A percentile compares a stretch with the other conserved stretches of the same genome.
phyloP scores from a whole-genome alignment of 768 basidiomycete genomes.

The Boletus barrowsii region DNA sequence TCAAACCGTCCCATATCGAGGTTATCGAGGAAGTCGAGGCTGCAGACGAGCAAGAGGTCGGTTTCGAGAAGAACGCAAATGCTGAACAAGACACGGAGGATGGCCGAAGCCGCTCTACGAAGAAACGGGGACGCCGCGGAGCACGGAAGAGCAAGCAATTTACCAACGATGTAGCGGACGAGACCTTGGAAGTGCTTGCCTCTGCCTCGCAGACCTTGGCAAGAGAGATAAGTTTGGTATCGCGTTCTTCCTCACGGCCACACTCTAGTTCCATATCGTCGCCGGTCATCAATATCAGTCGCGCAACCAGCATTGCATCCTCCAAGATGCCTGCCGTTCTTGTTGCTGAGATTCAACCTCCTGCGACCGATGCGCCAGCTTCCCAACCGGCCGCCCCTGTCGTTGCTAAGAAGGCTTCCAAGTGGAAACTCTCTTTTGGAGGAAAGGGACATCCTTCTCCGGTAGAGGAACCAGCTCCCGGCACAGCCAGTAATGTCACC shows the following conservation, averaged over 20 bases:
- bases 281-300: conserved; percentile 23
- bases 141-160: conserved; percentile 68
- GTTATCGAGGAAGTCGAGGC: conserved; percentile 38
- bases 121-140: conserved; percentile 81
- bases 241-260: conserved; percentile 43
- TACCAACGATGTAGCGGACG: conserved; percentile 37
- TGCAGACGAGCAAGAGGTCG: conserved; percentile 31
- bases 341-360: conserved; percentile 10
- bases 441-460: conserved; percentile 55
- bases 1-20: conserved; percentile 24
- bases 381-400: conserved; percentile 35
- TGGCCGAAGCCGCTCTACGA: conserved; percentile 53
- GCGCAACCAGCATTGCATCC: conserved; percentile 21
- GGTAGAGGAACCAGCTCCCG: conserved; percentile 40
- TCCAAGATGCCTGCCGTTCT: conserved; percentile 43
- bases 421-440: conserved; percentile 48
- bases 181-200: conserved; percentile 68
- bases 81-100: conserved; percentile 33
- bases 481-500: conserved; percentile 76
- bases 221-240: conserved; percentile 75
- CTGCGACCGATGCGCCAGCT: conserved; percentile 18
- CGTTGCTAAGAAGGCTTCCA: conserved; percentile 72
- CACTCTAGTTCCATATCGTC: conserved; percentile 13
- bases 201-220: conserved; percentile 79
- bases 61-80: conserved; percentile 11